Percentiles rank a stretch among this genome's conserved stretches.
These are phyloP conservation scores for Apocynum venetum DNA, from an alignment of 257 asterid species.

Conservation along the genomic window DNA sequence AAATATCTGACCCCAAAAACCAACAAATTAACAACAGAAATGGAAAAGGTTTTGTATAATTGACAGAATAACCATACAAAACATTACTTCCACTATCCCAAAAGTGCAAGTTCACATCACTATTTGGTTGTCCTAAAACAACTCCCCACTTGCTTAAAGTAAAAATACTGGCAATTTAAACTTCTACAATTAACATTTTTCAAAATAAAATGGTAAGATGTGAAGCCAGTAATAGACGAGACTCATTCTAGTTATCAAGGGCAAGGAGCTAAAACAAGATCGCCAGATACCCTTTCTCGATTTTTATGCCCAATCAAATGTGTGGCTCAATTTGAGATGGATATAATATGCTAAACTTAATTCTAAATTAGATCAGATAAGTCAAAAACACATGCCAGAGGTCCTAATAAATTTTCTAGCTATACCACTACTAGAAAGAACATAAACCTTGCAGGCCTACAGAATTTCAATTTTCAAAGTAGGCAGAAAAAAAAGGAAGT, in stretches of 20 bases:
- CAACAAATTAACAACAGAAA: no score
- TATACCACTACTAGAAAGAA: background rate
- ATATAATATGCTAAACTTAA: background rate
- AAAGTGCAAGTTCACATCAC: background rate
- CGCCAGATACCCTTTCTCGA: background rate
- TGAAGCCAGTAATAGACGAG: background rate
- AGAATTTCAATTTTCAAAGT: background rate
- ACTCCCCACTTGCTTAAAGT: background rate
- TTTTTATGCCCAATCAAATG: background rate
- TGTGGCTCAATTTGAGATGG: background rate
- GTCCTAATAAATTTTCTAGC: background rate
- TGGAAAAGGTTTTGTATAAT: no score
- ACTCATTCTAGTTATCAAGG: background rate
- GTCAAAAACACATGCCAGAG: background rate
- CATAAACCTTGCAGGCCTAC: background rate
- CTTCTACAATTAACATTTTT: background rate
- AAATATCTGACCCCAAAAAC: background rate
- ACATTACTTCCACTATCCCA: background rate
- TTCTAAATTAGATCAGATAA: background rate
- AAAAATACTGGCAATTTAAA: background rate
- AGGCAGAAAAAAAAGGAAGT: background rate
- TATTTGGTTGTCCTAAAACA: background rate
- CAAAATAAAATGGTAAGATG: background rate
- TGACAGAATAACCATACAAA: background rate
- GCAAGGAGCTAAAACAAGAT: background rate